Percentiles rank a stretch among this genome's conserved stretches.
Conservation (phyloP, 768 basidiomycete species). For the Auricularia auricula-judae region DNA sequence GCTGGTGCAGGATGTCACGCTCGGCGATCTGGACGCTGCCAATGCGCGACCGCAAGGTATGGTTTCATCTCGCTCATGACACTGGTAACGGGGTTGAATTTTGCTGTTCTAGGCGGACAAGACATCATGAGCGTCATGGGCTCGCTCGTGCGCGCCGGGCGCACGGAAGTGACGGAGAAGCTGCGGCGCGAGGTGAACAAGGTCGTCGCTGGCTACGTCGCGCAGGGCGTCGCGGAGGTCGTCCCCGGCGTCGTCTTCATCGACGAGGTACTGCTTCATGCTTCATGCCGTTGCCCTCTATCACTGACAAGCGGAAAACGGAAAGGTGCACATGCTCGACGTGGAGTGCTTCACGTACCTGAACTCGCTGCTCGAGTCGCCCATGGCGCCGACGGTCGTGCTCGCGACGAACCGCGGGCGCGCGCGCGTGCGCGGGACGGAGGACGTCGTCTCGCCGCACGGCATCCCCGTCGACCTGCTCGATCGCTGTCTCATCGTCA, state of each 20-base stretch:
- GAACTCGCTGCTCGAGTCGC: constrained; percentile 88
- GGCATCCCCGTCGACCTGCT: constrained; percentile 90
- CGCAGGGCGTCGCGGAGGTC: constrained; percentile 96
- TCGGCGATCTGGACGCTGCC: constrained; percentile 92
- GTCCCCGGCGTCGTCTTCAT: constrained; percentile 98
- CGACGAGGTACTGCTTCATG: constrained; percentile 63
- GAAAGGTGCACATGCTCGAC: constrained; percentile 97
- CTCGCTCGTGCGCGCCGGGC: constrained; percentile 76
- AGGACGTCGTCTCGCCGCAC: constrained; percentile 83
- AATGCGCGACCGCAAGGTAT: constrained; percentile 80
- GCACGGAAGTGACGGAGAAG: constrained; percentile 97
- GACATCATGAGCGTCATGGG: constrained; percentile 99
- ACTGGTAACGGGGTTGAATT: background rate
- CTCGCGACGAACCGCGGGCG: constrained; percentile 94
- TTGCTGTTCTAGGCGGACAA: constrained; percentile 47
- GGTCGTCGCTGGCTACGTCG: constrained; percentile 93
- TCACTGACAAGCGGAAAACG: no score
- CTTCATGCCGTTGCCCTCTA: background rate
- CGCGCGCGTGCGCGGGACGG: constrained; percentile 84
- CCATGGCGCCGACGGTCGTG: constrained; percentile 96
- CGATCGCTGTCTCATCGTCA: constrained; percentile 93
- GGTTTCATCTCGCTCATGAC: background rate
- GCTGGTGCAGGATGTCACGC: constrained; percentile 86
- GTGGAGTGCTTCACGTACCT: constrained; percentile 99
- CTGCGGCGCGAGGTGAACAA: constrained; percentile 92